Evolutionary conservation across 2,329 filamentous ascomycete genomes (phyloP), one percentile per base, ranked within the genome.

Genomic region (Penicillium sp.): DNA sequence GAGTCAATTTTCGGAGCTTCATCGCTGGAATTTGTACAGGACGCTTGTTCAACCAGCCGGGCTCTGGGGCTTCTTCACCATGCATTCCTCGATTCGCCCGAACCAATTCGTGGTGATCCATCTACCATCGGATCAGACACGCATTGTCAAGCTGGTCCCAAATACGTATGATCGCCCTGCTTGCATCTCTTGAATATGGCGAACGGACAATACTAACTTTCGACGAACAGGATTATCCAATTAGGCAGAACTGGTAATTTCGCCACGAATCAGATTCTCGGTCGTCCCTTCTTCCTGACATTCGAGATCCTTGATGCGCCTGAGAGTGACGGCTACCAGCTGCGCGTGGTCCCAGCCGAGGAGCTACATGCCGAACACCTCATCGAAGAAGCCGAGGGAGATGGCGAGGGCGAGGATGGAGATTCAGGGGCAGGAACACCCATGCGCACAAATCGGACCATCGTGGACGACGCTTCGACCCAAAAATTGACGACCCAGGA

Each of bases 161-260:
- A 85, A 89, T 74, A 86, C 84, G 86, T 89, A 85, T 73, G 87
- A 86, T 63, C 69, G 66, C 28, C 28, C 58, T 35, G 35, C n/a
- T 15, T 25, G 3, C 31, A 35, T 10, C 5, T 17, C 22, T 54
- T 11, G 2, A 17, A 8, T n/a, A 12, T 31, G 35, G 12, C 31
- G 2, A 14, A 11, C 12, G 28, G n/a, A 34, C 20, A 28, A 15
- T 15, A 35, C 59, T 65, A 41, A 66, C 54, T 34, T 35, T 43
- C 1, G 17, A 45, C 10, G 2, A 49, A 7, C 67, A 97, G 93
- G 42, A 91, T 87, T 47, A 90, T 98, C 65, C 92, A 91, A 1
- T 82, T 98, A 37, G 92, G 92, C 57, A 98, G 97, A 85, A 96
- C 95, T 74, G 95, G 95, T 64, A 87, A 87, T 1, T 97, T 99